Percentiles rank a stretch among this genome's conserved stretches.
These are phyloP conservation scores for Colletotrichum sp. DNA, from an alignment of 2,329 filamentous ascomycete species.

Conservation along the genomic window DNA sequence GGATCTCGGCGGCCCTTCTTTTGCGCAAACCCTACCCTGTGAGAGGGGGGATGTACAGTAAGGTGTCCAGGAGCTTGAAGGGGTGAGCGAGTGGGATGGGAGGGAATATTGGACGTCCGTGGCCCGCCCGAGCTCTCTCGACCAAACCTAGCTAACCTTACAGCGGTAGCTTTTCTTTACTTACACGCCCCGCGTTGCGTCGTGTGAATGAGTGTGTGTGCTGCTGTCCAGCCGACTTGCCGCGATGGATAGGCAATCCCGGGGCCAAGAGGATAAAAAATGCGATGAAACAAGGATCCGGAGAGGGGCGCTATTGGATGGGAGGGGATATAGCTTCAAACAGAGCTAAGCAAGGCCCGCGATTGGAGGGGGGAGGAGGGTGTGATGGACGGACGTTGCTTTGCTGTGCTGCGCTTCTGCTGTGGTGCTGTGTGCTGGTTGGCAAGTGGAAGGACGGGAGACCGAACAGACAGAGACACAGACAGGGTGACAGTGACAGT, in stretches of 20 bases:
- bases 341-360: conserved; percentile 3
- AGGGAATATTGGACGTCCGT: conserved; percentile 17
- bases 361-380: background rate
- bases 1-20: conserved; percentile 6
- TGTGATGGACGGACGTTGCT: background rate
- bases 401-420: background rate
- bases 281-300: conserved; percentile 23
- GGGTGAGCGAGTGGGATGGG: background rate
- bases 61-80: background rate
- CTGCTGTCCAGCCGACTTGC: background rate
- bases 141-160: conserved; percentile 6
- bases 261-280: background rate
- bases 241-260: conserved; percentile 4
- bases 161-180: background rate
- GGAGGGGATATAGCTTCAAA: conserved; percentile 22
- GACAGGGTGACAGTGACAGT: background rate
- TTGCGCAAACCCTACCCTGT: background rate
- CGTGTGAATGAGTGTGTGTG: background rate
- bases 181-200: background rate
- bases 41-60: background rate
- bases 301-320: conserved; percentile 15
- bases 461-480: background rate
- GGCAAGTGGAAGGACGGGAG: background rate
- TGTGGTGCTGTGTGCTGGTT: background rate
- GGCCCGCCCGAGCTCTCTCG: conserved; percentile 19